Evolutionary conservation across 1,139 yeast species (phyloP), one percentile per base, ranked within the genome.

Genomic region (Pichia sp.): DNA sequence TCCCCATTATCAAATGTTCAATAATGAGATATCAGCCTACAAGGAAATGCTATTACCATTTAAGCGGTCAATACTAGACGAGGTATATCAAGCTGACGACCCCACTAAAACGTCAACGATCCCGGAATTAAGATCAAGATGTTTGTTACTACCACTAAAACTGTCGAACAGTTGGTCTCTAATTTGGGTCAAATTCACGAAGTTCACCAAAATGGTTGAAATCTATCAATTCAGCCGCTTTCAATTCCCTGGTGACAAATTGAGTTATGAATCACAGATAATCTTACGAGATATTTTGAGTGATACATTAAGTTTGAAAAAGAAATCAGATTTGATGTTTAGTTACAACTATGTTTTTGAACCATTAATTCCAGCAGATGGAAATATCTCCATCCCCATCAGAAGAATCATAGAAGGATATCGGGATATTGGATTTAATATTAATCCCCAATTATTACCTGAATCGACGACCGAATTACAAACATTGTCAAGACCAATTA

Each of bases 131-230:
- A 39, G 58, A 43, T 39, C 44, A 27, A 37, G 43, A 29, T 51
- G 51, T 29, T 16, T 58, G 11, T 26, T 58, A 3, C 41, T 57
- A 28, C 58, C 56, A 0, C 40, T 55, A 2, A 52, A 52, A 36
- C 40, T 51, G 23, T 39, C 47, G 4, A 39, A 49, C 11, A 36
- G 40, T 23, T 58, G 61, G 61, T 46, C 59, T 2, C 39, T 55
- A 26, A 40, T 58, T 3, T 58, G 62, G 62, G 44, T 57, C 9
- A 52, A 55, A 38, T 53, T 57, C 31, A 44, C 43, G n/a, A 45
- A 46, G 27, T 23, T 38, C 34, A 31, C 37, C 29, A 49, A 49
- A 37, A 52, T 41, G 27, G 50, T 53, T 6, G 48, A 52, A 38
- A 47, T 56, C 10, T 45, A 43, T 38, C 62, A 58, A 39, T 27